Evolutionary conservation across 2,329 filamentous ascomycete genomes (phyloP).

Genomic region (Stylonectria norvegica): DNA sequence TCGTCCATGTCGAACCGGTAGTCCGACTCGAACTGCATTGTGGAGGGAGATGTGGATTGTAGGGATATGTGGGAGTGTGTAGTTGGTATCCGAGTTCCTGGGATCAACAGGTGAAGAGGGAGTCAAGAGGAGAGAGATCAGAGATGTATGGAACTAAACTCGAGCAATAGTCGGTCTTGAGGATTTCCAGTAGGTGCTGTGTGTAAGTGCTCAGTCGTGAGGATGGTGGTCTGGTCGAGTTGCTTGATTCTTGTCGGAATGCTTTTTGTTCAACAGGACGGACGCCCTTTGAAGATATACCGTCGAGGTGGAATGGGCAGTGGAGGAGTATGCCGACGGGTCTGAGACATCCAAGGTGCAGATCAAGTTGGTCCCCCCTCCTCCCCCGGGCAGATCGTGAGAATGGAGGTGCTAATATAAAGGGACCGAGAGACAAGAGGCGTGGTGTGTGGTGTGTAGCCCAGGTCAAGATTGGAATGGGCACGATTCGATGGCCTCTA

Average conservation of each 20-base stretch:
- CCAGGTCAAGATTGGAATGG: slow-evolving; percentile 34
- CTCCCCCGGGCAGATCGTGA: slow-evolving; percentile 30
- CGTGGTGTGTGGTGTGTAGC: too few relatives aligned
- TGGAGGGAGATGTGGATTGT: slow-evolving; percentile 13
- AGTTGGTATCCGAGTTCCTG: too few relatives aligned
- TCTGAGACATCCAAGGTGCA: slow-evolving; percentile 35
- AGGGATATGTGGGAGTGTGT: too few relatives aligned
- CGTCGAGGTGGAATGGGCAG: slow-evolving; percentile 36
- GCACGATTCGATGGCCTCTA: slow-evolving; percentile 8
- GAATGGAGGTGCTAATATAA: slow-evolving; percentile 28
- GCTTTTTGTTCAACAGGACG: slow-evolving; percentile 32
- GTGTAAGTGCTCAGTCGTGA: slow-evolving; percentile 14
- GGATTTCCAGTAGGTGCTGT: slow-evolving; percentile 10
- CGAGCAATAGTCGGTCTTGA: too few relatives aligned
- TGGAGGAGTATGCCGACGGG: slow-evolving; percentile 29
- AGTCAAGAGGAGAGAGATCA: too few relatives aligned
- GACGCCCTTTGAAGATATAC: slow-evolving; percentile 42
- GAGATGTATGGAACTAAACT: too few relatives aligned
- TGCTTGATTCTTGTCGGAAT: slow-evolving; percentile 36
- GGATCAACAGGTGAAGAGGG: too few relatives aligned
- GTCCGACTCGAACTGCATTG: slow-evolving; percentile 39
- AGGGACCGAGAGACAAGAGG: slow-evolving; percentile 35
- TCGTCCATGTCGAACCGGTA: slow-evolving; percentile 40
- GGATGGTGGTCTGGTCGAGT: too few relatives aligned
- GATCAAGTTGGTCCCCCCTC: too few relatives aligned